Evolutionary conservation across 2,329 filamentous ascomycete genomes (phyloP), one percentile per base, ranked within the genome.

Genomic region (Colletotrichum plurivorum): DNA sequence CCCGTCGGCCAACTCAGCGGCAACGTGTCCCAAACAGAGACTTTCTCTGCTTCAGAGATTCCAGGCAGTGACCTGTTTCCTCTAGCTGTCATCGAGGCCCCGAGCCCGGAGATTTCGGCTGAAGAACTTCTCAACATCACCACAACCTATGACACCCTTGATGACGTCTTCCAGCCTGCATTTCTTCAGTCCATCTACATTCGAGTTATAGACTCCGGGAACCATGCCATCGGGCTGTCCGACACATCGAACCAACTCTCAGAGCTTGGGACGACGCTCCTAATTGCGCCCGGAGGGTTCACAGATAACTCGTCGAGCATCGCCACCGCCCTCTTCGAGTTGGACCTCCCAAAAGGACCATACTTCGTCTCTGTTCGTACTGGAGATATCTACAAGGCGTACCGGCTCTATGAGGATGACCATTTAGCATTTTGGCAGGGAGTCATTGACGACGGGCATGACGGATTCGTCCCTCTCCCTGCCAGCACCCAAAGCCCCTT

Each of bases 121-220:
- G n/a, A 49, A 3, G 53, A 63, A 10, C 15, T 71, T 9, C 22
- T 20, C 18, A 70, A 57, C 13, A 36, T 57, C 5, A 53, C 57
- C 1, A 15, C 57, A 9, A 25, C 27, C 18, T 70, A 71, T 13
- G 31, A 56, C n/a, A 18, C 46, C 10, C 20, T 31, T 13, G 76
- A 78, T 52, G 76, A 77, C 43, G 76, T 78, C 8, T 78, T 74
- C 25, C 73, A 74, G 58, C 49, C 62, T 1, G 74, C 71, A 8
- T 78, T 78, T 48, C 49, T 74, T 2, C 61, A 70, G 6, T 71
- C 71, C 16, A 67, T 77, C 45, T 74, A 76, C 51, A 53, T 77
- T 22, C 49, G 48, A 8, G 25, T 41, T 4, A 13, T 49, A 4
- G 59, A 20, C 13, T 6, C 58, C 6, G 36, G n/a, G 1, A 16